These are phyloP conservation scores for Taxillus chinensis DNA, from an alignment of 164 flowering plant genomes.

Conservation along the genomic window DNA sequence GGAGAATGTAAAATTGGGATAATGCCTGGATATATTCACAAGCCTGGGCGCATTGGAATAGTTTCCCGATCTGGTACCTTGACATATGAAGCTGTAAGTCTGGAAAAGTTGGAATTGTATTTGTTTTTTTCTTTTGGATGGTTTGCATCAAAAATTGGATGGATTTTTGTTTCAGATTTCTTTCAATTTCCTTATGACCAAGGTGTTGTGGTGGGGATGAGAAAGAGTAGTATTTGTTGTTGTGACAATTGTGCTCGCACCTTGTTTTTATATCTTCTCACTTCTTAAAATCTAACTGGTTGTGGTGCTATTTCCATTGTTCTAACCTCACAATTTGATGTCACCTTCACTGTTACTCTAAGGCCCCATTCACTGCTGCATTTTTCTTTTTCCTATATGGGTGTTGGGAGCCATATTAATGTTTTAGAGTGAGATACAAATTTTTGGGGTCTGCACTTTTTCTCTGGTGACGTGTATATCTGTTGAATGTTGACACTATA, in stretches of 20 bases:
- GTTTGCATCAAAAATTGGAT: background rate
- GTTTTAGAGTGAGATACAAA: no score
- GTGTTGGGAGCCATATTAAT: no score
- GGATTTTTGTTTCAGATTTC: background rate
- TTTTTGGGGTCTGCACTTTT: no score
- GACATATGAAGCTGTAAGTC: conserved; percentile 97
- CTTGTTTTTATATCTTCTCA: no score
- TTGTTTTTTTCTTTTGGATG: background rate
- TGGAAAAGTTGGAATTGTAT: background rate
- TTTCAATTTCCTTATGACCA: background rate
- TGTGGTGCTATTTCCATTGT: background rate
- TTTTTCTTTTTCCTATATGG: no score
- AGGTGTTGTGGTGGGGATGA: background rate
- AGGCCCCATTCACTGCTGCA: no score
- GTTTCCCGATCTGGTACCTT: conserved; percentile 97
- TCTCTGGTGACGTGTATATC: no score
- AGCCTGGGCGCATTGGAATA: conserved; percentile 95
- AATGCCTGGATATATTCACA: conserved; percentile 99
- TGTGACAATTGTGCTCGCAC: no score
- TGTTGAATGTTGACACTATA: no score
- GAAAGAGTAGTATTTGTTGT: background rate
- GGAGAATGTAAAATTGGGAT: conserved; percentile 99
- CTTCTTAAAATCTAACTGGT: background rate
- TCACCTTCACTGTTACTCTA: background rate
- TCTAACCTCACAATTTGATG: background rate